phyloP scores from a whole-genome alignment of 768 basidiomycete species.

The Suillus spraguei region DNA sequence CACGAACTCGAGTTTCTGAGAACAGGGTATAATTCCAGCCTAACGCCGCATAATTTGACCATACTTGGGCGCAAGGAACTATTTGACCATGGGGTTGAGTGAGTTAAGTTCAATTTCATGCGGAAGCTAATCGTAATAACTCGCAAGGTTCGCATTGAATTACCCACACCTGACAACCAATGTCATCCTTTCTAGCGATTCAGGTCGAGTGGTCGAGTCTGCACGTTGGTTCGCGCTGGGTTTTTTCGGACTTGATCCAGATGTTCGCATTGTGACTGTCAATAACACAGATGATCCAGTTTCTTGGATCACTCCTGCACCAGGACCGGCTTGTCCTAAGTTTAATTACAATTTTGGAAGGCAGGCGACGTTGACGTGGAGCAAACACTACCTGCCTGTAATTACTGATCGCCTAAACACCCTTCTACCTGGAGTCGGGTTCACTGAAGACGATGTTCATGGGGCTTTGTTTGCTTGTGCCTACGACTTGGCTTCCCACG shows the following conservation, averaged over 20 bases:
- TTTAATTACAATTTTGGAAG: constrained; percentile 21
- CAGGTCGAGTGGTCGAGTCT: constrained; percentile 31
- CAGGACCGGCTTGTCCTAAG: constrained; percentile 37
- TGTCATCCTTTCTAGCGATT: constrained; percentile 10
- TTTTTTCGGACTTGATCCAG: constrained; percentile 32
- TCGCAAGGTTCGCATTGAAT: constrained; percentile 8
- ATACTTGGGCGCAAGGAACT: constrained; percentile 34
- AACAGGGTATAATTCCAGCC: constrained; percentile 32
- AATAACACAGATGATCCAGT: constrained; percentile 31
- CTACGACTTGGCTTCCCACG: constrained; percentile 37
- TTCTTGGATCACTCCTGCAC: constrained; percentile 39
- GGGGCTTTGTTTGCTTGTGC: constrained; percentile 41
- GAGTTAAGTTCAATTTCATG: constrained; percentile 10
- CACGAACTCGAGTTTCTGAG: constrained; percentile 33
- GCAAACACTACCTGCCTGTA: constrained; percentile 35
- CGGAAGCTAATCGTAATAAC: neutral
- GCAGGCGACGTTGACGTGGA: constrained; percentile 7
- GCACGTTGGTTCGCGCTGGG: constrained; percentile 41
- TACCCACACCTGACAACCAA: constrained; percentile 14
- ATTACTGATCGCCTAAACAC: constrained; percentile 38
- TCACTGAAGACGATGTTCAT: constrained; percentile 34
- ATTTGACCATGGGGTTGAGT: constrained; percentile 39
- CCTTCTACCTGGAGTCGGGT: constrained; percentile 31
- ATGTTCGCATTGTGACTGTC: constrained; percentile 27
- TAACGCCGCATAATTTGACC: constrained; percentile 38